A percentile compares a stretch with the other conserved stretches of the same genome.
These are phyloP conservation scores for Solanum pennellii DNA, from an alignment of 257 asterid genomes.

Conservation along the genomic window DNA sequence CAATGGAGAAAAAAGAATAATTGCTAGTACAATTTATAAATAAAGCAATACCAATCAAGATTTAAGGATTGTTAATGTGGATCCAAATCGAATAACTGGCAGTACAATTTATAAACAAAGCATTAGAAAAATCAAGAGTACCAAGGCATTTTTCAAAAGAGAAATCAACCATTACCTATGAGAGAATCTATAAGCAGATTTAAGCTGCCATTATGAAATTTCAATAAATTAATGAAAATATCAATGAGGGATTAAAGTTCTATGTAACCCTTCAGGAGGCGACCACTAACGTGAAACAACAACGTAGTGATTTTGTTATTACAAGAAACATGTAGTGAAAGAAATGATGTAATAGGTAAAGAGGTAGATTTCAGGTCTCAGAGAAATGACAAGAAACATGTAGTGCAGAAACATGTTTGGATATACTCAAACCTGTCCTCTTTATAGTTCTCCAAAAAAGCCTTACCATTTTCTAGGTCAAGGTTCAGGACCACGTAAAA, in stretches of 20 bases:
- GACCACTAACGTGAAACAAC: slow-evolving; percentile 73
- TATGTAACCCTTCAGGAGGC: slow-evolving; percentile 98
- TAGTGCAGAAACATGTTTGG: slow-evolving; percentile 1
- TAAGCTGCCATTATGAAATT: slow-evolving; percentile 89
- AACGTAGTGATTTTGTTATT: slow-evolving; percentile 91
- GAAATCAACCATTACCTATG: background rate
- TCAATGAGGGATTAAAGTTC: slow-evolving; percentile 92
- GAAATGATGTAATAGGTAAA: slow-evolving; percentile 92
- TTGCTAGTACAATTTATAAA: too few relatives aligned
- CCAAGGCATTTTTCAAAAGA: too few relatives aligned
- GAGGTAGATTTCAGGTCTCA: slow-evolving; percentile 75
- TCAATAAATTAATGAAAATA: slow-evolving; percentile 84
- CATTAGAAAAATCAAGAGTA: too few relatives aligned
- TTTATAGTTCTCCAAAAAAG: slow-evolving; percentile 48
- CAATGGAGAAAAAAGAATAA: too few relatives aligned
- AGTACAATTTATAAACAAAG: too few relatives aligned
- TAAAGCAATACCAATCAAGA: too few relatives aligned
- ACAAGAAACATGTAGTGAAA: slow-evolving; percentile 83
- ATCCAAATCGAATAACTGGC: too few relatives aligned
- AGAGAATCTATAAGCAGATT: slow-evolving; percentile 80
- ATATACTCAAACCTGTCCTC: slow-evolving; percentile 41
- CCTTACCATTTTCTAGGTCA: slow-evolving; percentile 48
- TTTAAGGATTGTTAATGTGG: too few relatives aligned
- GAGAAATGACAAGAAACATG: background rate
- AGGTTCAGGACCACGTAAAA: too few relatives aligned